Evolutionary conservation across 352 stramenopile genomes (phyloP), one percentile per base, ranked within the genome.

Genomic region (Globisporangium spinosum): DNA sequence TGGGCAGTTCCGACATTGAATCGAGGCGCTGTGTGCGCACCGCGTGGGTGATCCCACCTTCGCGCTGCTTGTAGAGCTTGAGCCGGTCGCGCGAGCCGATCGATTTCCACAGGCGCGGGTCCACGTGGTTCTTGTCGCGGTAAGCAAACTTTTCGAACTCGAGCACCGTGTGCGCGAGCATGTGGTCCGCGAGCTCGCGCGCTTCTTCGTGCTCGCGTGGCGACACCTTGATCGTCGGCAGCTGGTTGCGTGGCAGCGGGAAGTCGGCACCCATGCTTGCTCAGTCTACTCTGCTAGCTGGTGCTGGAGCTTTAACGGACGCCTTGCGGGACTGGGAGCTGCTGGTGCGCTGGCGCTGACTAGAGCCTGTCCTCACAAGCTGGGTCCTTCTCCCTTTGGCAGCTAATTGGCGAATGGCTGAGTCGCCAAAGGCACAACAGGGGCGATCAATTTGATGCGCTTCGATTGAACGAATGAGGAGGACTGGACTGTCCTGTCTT

Each of bases 51-150:
- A 60, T 49, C 2, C 74, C 76, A 0, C 53, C 59, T 20, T 75
- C 72, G 4, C 77, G 76, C 65, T 88, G 76, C 57, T 71, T 79
- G 70, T 76, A 88, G 7, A 90, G 67, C 64, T 80, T 76, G 45
- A 90, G 70, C 23, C 76, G 74, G 54, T 85, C 78, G 20, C 79
- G 76, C n/a, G 73, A 71, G 4, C 70, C 70, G 34, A 79, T 64
- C 9, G 63, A 34, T 60, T 87, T 88, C 82, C 82, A 90, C 0
- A 72, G 63, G 0, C 62, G 70, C 22, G 35, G 51, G 70, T 90
- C 77, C 38, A 87, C 76, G 13, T 77, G 51, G 27, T 75, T 72
- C 2, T 75, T 66, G 3, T 68, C 66, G 17, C 75, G 70, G 51
- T 78, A 73, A 7, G 65, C 53, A 54, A 85, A 85, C 29, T 53